A percentile compares a stretch with the other conserved stretches of the same genome.
These are phyloP conservation scores for Melampsora americana DNA, from an alignment of 1,284 basidiomycete species.

Conservation along the genomic window DNA sequence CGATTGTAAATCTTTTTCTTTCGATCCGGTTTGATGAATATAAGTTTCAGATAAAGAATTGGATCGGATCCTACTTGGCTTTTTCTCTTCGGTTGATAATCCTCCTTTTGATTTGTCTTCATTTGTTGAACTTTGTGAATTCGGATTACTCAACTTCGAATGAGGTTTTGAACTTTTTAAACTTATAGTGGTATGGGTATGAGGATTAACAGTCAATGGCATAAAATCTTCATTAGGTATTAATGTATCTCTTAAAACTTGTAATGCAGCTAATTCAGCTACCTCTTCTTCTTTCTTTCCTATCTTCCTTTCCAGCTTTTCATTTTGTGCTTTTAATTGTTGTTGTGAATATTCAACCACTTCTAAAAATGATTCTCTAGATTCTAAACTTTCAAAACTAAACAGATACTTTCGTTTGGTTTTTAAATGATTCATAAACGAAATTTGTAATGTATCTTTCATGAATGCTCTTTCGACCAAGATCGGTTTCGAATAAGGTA, in stretches of 20 bases:
- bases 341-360: constrained; percentile 70
- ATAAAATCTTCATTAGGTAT: constrained; percentile 57
- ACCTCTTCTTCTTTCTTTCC: constrained; percentile 56
- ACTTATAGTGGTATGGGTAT: constrained; percentile 46
- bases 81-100: constrained; percentile 44
- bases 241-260: constrained; percentile 76
- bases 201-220: constrained; percentile 44
- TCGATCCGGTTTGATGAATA: constrained; percentile 32
- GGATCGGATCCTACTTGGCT: constrained; percentile 47
- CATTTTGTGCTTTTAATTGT: constrained; percentile 62
- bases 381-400: constrained; percentile 69
- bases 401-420: constrained; percentile 83
- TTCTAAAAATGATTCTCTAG: constrained; percentile 62
- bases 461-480: constrained; percentile 85
- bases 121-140: constrained; percentile 16
- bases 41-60: constrained; percentile 51
- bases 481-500: constrained; percentile 72
- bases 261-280: constrained; percentile 69
- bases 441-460: constrained; percentile 85
- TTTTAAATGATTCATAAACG: constrained; percentile 70
- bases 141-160: not conserved
- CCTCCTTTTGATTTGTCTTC: not conserved
- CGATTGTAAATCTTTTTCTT: constrained; percentile 27
- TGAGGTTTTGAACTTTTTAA: constrained; percentile 44
- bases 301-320: constrained; percentile 19